Evolutionary conservation across 2,329 filamentous ascomycete genomes (phyloP), one percentile per base, ranked within the genome.

Genomic region (Microdochium trichocladiopsis): DNA sequence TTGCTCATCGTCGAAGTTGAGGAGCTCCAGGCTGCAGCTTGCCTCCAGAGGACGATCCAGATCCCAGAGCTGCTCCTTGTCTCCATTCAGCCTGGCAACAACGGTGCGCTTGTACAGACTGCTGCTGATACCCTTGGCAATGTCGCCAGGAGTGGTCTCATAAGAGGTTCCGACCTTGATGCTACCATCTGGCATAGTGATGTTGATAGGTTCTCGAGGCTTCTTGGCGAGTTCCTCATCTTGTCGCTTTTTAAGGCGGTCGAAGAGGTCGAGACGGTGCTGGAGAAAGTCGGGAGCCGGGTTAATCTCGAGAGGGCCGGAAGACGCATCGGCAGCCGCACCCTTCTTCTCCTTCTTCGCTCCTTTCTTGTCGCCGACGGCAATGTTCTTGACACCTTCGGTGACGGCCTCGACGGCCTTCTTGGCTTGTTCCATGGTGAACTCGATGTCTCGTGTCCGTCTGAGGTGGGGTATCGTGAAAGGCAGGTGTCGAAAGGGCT

Each of bases 31-130:
- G 61, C 83, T 87, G 75, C 90, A 94, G 74, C 86, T 90, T 71
- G 83, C 84, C 77, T 97, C 94, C 33, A 99, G 74, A 4, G 93
- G 93, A 51, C 94, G 79, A 64, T 93, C 90, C 58, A 99, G 74
- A 73, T 99, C 94, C 94, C 93, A 99, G 55, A 59, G 25, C 47
- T 59, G 10, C 50, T 59, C 25, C 6, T 59, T 14, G 50, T 21
- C 4, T 51, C 56, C 5, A 54, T 59, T 12, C 41, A 57, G 4
- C 14, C 55, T 33, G 45, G 57, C n/a, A 55, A 58, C 25, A 43
- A 57, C n/a, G 51, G 48, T 41, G 24, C 49, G 28, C 52, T 57
- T 10, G 49, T 49, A n/a, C 25, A 57, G 16, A 2, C 49, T 2
- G 23, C 31, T 6, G 45, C 47, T 91, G 69, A 92, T 96, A 63